Evolutionary conservation across 805 yeast genomes (phyloP).

Genomic region (Zygosaccharomyces lentus): DNA sequence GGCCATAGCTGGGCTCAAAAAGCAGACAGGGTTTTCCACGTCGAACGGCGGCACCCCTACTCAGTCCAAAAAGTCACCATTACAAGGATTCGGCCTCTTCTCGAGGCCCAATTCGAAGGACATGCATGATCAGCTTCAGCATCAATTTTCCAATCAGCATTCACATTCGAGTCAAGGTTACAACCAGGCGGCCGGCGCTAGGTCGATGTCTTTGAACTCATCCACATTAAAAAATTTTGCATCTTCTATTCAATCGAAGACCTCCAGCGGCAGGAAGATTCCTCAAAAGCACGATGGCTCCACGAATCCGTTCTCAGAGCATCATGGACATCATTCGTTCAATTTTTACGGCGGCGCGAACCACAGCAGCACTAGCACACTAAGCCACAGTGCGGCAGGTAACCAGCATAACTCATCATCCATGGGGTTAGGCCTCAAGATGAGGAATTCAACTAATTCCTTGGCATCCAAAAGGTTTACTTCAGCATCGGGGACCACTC

Average conservation of each 20-base stretch:
- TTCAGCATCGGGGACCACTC: slow-evolving; percentile 28
- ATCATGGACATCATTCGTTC: slow-evolving; percentile 10
- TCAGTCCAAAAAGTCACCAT: slow-evolving; percentile 30
- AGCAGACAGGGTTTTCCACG: slow-evolving; percentile 23
- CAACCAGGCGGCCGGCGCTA: slow-evolving; percentile 18
- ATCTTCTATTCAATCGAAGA: slow-evolving; percentile 36
- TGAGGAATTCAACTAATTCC: slow-evolving; percentile 45
- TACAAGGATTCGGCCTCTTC: slow-evolving; percentile 33
- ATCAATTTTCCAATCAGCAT: slow-evolving; percentile 18
- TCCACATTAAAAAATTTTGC: slow-evolving; percentile 32
- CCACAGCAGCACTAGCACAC: slow-evolving; percentile 4
- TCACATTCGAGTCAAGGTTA: slow-evolving; percentile 12
- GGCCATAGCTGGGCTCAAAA: slow-evolving; percentile 26
- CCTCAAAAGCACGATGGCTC: slow-evolving; percentile 43
- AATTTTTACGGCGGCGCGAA: slow-evolving; percentile 11
- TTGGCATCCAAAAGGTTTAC: slow-evolving; percentile 35
- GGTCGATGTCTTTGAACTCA: slow-evolving; percentile 37
- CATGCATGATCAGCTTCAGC: slow-evolving; percentile 19
- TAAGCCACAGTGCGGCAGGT: slow-evolving; percentile 7
- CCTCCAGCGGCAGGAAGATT: slow-evolving; percentile 42
- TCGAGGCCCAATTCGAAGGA: slow-evolving; percentile 31
- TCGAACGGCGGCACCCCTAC: slow-evolving; percentile 20
- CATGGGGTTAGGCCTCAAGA: slow-evolving; percentile 40
- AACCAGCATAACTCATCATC: slow-evolving; percentile 11
- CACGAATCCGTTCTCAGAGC: slow-evolving; percentile 25